Base-by-base conservation (phyloP, 73 alveolate species). In the Stentor coeruleus region DNA sequence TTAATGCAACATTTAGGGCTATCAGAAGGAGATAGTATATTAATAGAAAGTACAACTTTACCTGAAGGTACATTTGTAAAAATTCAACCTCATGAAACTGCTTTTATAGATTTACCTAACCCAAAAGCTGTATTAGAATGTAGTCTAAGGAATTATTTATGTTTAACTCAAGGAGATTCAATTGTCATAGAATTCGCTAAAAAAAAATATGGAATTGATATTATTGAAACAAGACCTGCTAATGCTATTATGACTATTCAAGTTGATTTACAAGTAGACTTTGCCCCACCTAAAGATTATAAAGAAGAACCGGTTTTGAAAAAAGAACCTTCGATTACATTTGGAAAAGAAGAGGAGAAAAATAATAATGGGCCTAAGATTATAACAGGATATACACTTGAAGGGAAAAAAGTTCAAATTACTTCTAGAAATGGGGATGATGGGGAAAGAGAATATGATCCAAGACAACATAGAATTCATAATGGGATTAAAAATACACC, bases 211-310 rank as follows among this genome's bases (percentile, higher is more conserved):
- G 81, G 77, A 86, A 90, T 97, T 30, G 99, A 97, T 84, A 92
- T 97, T 31, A 90, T 93, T 0, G 93, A 94, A 76, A 92, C 95
- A 55, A 88, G 85, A 75, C 99, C 99, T 30, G 89, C 88, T 11
- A 82, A 90, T 59, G 95, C 96, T 3, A 93, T 97, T 14, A 86
- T 96, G 76, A 96, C 96, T 39, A 90, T 95, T 74, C 97, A 97
- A 86, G 95, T 98, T 55, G 99, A 97, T 89, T 85, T 95, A 31
- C 97, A 92, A 72, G 98, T 97, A 3, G 99, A 97, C 75, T 97
- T 97, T 90, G 90, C 86, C 77, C 88, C 93, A 35, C 99, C 99
- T 14, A 86, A 93, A 87, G 99, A 96, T 90, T 96, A 95, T 74
- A 80, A 82, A n/a, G 99, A 95, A 90, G 82, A 58, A 38, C 86